Base-by-base conservation (phyloP, 2,329 filamentous ascomycete genomes). In the Furcasterigmium furcatum region DNA sequence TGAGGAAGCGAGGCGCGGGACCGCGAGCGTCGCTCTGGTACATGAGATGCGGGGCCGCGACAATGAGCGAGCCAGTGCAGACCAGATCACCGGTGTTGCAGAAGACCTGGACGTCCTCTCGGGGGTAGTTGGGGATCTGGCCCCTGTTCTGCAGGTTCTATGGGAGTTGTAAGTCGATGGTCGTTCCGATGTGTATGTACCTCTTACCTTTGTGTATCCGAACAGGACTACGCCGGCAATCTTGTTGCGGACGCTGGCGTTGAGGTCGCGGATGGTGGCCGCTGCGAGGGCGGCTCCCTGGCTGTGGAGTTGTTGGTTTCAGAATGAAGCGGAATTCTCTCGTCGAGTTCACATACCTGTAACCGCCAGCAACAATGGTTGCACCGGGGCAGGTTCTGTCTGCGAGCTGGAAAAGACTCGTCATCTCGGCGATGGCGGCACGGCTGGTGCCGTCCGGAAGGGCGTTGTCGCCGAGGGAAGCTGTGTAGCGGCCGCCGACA, bases 1-100 rank as follows among this genome's bases (percentile, higher is more conserved):
- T 39, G 10, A 60, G 49, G 45, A 54, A 60, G 10, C 41, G 18
- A 18, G 56, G 52, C 12, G 57, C 57, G 14, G 38, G 20, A 21
- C 29, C 36, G 4, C 35, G 13, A 2, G 57, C 55, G 4, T 48
- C 52, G 19, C 42, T 27, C 7, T 8, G 29, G 51, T 64, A 64
- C 21, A 45, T 39, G 44, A 67, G 59, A 49, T 70, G 67, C 8
- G 62, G 55, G 2, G 60, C 56, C 38, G 58, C 59, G 13, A 68
- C 57, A 22, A 56, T 55, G 12, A 70, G 56, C 2, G 53, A 60
- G 40, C 66, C 64, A 8, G 46, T 52, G 55, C 68, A 70, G 43
- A 70, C 58, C 19, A 58, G 52, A 49, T 71, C 67, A 39, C 63
- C 62, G 8, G 47, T 16, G 48, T 70, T 70, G 56, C 67, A 71